phyloP scores from a whole-genome alignment of 2,329 filamentous ascomycete genomes.

The Colletotrichum tanaceti region DNA sequence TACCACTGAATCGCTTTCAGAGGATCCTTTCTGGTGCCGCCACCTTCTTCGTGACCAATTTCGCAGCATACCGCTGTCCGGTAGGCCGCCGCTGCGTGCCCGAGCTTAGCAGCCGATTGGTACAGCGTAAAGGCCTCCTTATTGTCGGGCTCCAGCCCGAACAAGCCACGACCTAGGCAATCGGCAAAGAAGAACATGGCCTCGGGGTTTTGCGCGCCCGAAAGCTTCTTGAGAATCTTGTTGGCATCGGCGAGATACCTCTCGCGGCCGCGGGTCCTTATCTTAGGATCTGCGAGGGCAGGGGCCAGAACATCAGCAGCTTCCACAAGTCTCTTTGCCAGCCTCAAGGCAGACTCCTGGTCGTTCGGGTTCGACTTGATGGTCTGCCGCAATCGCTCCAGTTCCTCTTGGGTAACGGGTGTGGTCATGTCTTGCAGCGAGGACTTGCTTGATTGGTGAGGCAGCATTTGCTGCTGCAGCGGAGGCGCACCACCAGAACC shows the following conservation, averaged over 20 bases:
- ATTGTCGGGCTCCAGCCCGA: slow-evolving; percentile 83
- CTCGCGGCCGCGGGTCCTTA: slow-evolving; percentile 80
- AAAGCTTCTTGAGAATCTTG: slow-evolving; percentile 91
- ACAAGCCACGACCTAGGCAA: slow-evolving; percentile 82
- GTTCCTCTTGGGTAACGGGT: slow-evolving; percentile 81
- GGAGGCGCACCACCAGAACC: slow-evolving; percentile 48
- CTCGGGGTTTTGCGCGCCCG: slow-evolving; percentile 77
- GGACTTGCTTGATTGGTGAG: slow-evolving; percentile 44
- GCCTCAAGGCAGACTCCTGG: slow-evolving; percentile 73
- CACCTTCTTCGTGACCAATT: slow-evolving; percentile 92
- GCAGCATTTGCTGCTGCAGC: slow-evolving; percentile 48
- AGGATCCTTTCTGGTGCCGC: slow-evolving; percentile 90
- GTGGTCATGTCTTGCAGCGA: slow-evolving; percentile 41
- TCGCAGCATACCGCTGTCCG: slow-evolving; percentile 97
- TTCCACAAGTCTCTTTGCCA: slow-evolving; percentile 88
- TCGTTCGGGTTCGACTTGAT: slow-evolving; percentile 80
- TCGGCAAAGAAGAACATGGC: slow-evolving; percentile 96
- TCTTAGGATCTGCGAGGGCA: slow-evolving; percentile 73
- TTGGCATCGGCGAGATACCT: slow-evolving; percentile 87
- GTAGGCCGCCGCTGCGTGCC: slow-evolving; percentile 89
- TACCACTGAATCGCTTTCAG: slow-evolving; percentile 99
- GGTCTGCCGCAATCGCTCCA: slow-evolving; percentile 77
- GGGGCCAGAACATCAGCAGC: slow-evolving; percentile 81
- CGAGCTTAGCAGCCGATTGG: slow-evolving; percentile 90
- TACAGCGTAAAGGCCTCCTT: slow-evolving; percentile 96